Evolutionary conservation across 2,329 filamentous ascomycete genomes (phyloP).

Genomic region (Volutella citrinella): DNA sequence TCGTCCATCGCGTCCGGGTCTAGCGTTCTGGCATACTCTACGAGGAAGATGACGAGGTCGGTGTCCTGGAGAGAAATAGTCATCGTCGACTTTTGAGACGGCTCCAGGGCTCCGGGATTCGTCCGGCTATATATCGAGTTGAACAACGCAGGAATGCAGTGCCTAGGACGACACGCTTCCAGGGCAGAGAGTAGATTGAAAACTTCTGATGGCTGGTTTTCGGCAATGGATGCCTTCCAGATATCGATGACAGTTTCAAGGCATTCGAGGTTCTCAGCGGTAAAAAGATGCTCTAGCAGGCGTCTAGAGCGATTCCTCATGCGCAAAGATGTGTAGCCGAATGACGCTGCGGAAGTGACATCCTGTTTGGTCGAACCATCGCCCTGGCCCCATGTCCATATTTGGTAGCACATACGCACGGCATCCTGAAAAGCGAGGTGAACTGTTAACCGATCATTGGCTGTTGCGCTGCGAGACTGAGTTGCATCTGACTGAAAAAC

Average conservation of each 20-base stretch:
- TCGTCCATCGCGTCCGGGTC: slow-evolving; percentile 98
- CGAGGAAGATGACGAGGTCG: slow-evolving; percentile 83
- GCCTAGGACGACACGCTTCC: slow-evolving; percentile 85
- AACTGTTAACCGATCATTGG: slow-evolving; percentile 90
- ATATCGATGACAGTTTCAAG: slow-evolving; percentile 86
- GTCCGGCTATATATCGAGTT: slow-evolving; percentile 95
- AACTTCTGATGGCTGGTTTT: slow-evolving; percentile 58
- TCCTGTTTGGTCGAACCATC: slow-evolving; percentile 60
- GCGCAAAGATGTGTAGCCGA: slow-evolving; percentile 84
- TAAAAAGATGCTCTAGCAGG: slow-evolving; percentile 88
- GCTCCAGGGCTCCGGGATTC: slow-evolving; percentile 76
- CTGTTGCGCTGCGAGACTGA: slow-evolving; percentile 77
- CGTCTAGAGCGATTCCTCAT: slow-evolving; percentile 87
- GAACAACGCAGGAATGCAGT: slow-evolving; percentile 90
- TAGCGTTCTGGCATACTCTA: slow-evolving; percentile 83
- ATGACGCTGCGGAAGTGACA: slow-evolving; percentile 70
- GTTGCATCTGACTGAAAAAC: slow-evolving; percentile 78
- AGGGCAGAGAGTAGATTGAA: slow-evolving; percentile 87
- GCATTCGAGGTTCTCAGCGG: slow-evolving; percentile 88
- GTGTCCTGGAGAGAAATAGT: slow-evolving; percentile 80
- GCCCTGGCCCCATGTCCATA: slow-evolving; percentile 89
- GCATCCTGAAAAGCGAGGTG: slow-evolving; percentile 96
- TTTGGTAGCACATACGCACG: slow-evolving; percentile 84
- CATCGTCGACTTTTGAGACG: slow-evolving; percentile 78
- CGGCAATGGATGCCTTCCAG: slow-evolving; percentile 61